Percentiles rank a stretch among this genome's conserved stretches.
These are phyloP conservation scores for Strobilomyces dryophilus DNA, from an alignment of 768 basidiomycete genomes.

Conservation along the genomic window DNA sequence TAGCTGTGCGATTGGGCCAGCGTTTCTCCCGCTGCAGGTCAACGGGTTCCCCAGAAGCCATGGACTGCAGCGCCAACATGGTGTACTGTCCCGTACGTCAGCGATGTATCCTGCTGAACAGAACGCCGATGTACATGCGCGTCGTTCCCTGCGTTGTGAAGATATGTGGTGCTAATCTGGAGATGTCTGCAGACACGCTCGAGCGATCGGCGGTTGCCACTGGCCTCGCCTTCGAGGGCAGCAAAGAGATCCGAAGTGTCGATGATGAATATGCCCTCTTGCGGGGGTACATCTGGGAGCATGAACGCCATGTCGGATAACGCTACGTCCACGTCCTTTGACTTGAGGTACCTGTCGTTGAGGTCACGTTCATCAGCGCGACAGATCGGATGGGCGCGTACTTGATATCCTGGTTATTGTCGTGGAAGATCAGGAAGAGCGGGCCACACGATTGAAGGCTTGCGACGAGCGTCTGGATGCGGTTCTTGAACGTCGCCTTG, in stretches of 20 bases:
- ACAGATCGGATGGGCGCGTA: slow-evolving; percentile 21
- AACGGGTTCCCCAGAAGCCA: slow-evolving; percentile 71
- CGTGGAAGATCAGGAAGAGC: slow-evolving; percentile 79
- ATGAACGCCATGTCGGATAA: slow-evolving; percentile 48
- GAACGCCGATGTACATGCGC: slow-evolving; percentile 53
- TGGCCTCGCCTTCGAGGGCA: slow-evolving; percentile 61
- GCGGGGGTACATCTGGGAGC: slow-evolving; percentile 53
- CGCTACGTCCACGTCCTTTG: slow-evolving; percentile 45
- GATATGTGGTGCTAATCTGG: slow-evolving; percentile 46
- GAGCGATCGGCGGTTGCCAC: slow-evolving; percentile 50
- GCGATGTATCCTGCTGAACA: neutral
- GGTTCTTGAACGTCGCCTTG: slow-evolving; percentile 46
- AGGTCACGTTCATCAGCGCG: neutral
- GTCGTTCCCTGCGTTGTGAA: slow-evolving; percentile 89
- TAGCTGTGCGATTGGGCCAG: slow-evolving; percentile 62
- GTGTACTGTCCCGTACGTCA: slow-evolving; percentile 53
- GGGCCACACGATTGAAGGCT: slow-evolving; percentile 45
- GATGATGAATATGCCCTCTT: slow-evolving; percentile 56
- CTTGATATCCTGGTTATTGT: slow-evolving; percentile 75
- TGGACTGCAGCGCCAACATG: slow-evolving; percentile 55
- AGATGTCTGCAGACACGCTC: slow-evolving; percentile 62
- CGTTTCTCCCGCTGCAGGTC: slow-evolving; percentile 75
- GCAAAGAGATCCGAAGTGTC: slow-evolving; percentile 75
- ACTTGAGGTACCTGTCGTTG: slow-evolving; percentile 48
- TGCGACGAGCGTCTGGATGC: slow-evolving; percentile 45